Evolutionary conservation across 805 yeast genomes (phyloP), one percentile per base, ranked within the genome.

Genomic region (Saccharomycopsis oosterbeekiorum): DNA sequence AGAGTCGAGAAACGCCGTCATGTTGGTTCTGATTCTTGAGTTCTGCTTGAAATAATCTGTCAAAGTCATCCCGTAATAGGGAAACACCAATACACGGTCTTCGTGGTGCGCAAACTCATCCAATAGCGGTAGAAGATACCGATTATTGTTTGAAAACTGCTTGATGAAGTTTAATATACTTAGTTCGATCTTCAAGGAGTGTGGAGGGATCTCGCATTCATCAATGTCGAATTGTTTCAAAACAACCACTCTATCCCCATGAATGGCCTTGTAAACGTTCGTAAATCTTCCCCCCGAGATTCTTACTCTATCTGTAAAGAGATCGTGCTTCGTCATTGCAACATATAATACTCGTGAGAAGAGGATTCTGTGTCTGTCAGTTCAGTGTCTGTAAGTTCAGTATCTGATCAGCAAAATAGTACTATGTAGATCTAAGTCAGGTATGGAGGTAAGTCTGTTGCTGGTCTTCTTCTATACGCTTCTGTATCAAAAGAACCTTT

Each of bases 171-270:
- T 62, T 51, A 82, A 67, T 2, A 80, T 69, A 17, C 67, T 68
- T 39, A 78, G 60, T 65, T 82, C 86, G 42, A 71, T 73, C 17
- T 70, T 59, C 36, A 77, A 71, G 59, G 74, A 73, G 64, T 82
- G 85, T 2, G 86, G 86, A 6, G 81, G 76, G 24, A 69, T 68
- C 59, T 78, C 80, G 12, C 57, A 19, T 57, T 75, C 78, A 59
- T 77, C 82, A 2, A 76, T 75, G 51, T 79, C 79, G 8, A 76
- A 72, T 11, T 75, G 67, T 65, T 82, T 82, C 41, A 82, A 63
- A 0, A 82, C 84, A 15, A 37, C 24, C 17, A 41, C 55, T 10
- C 24, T 57, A 3, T 14, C 36, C 2, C 21, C 26, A 2, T 65
- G 66, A 1, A 57, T 58, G 10, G 69, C 68, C 37, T 51, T 51